Base-by-base conservation (phyloP, 2,329 filamentous ascomycete species). In the Phaeosphaeria sp. region DNA sequence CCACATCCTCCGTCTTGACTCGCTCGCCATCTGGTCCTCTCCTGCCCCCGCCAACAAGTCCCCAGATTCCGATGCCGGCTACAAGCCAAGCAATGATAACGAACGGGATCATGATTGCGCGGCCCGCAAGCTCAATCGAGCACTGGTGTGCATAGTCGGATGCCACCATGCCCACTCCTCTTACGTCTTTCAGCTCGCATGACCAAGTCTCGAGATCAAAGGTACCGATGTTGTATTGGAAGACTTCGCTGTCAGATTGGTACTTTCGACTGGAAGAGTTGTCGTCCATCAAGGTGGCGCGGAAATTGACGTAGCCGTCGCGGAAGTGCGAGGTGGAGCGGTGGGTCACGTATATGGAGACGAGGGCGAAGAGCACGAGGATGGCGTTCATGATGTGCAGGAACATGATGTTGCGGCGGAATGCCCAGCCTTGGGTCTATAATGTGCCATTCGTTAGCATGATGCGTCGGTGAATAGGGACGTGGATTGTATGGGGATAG, bases 191-290 rank as follows among this genome's bases (percentile, higher is more conserved):
- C 9, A 75, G 63, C 20, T 74, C 70, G 53, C 74, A 77, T 9
- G 66, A 59, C 74, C 74, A 77, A 1, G 72, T 75, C 52, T 76
- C 74, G 13, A 77, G 66, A 30, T 77, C 74, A 49, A 77, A 77
- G 22, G 59, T 72, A 45, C 74, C 74, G 30, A 64, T 59, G 57
- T 72, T 67, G 60, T 77, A 77, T 24, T 71, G 67, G 51, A 63
- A 67, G 54, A 62, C 63, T 15, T 43, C 40, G 24, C 33, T 30
- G 40, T 22, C 15, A 22, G 44, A 25, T 15, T 21, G 7, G 15
- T 8, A 11, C 40, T 6, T 43, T 13, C 8, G 20, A 11, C 11
- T 33, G 20, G 53, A 40, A 4, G 49, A 15, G 36, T 68, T 49
- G 33, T 63, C 60, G 17, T 65, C 58, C 20, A 60, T 59, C 13